Percentiles rank a stretch among this genome's conserved stretches.
Evolutionary conservation across 805 yeast species (phyloP).

Genomic region (Saturnispora quitensis): DNA sequence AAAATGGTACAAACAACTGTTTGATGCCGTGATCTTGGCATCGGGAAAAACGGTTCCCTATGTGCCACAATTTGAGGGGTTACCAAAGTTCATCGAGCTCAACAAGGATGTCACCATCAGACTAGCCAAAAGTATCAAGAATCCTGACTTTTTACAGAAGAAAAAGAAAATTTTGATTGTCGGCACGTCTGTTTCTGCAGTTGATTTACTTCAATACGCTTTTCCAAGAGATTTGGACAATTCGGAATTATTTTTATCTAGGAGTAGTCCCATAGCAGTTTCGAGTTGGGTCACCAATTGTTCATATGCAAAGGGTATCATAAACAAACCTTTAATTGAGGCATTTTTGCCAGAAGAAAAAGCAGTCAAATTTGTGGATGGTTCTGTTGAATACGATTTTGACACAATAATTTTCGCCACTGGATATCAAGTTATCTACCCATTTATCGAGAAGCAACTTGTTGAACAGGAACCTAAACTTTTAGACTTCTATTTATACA

Average conservation of each 20-base stretch:
- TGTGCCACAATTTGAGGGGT: conserved; percentile 37
- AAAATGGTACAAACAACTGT: conserved; percentile 36
- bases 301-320: conserved; percentile 13
- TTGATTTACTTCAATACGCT: conserved; percentile 33
- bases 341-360: conserved; percentile 14
- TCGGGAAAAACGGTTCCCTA: conserved; percentile 55
- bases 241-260: conserved; percentile 18
- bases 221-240: conserved; percentile 19
- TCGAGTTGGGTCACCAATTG: conserved; percentile 10
- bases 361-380: conserved; percentile 26
- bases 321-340: conserved; percentile 14
- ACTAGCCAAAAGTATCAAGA: conserved; percentile 48
- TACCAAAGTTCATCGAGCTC: conserved; percentile 30
- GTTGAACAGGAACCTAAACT: conserved; percentile 13
- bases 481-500: conserved; percentile 21
- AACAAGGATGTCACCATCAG: conserved; percentile 30
- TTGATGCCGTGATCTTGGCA: conserved; percentile 57
- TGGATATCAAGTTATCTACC: conserved; percentile 40
- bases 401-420: conserved; percentile 42
- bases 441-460: conserved; percentile 24
- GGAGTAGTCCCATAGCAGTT: conserved; percentile 6
- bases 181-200: conserved; percentile 34
- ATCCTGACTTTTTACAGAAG: conserved; percentile 33
- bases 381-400: conserved; percentile 23
- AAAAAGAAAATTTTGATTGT: conserved; percentile 33